These are phyloP conservation scores for Fusarium annulatum DNA, from an alignment of 2,329 filamentous ascomycete genomes.

Conservation along the genomic window DNA sequence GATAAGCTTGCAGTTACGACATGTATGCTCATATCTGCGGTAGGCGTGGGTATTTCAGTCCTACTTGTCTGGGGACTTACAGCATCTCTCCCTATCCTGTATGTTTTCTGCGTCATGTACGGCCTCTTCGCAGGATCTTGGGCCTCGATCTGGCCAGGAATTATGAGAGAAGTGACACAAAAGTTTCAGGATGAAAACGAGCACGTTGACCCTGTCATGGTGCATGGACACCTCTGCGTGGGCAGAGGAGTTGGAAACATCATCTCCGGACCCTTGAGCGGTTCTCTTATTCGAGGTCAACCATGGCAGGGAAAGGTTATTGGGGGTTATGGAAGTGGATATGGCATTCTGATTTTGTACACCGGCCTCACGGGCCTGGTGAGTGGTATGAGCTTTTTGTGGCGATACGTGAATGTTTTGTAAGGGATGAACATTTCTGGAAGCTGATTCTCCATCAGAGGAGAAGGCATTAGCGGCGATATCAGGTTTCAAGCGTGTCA, in stretches of 20 bases:
- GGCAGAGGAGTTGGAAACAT: conserved; percentile 70
- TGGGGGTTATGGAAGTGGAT: conserved; percentile 62
- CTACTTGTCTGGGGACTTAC: conserved; percentile 70
- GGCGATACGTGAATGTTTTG: conserved; percentile 25
- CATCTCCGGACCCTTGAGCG: conserved; percentile 63
- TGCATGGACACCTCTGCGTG: conserved; percentile 65
- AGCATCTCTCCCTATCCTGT: conserved; percentile 61
- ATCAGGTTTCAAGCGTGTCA: too few relatives aligned
- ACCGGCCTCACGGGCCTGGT: conserved; percentile 53
- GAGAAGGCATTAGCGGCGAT: not conserved
- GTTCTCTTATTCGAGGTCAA: conserved; percentile 57
- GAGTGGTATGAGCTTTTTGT: conserved; percentile 32
- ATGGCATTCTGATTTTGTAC: conserved; percentile 66
- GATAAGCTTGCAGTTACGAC: conserved; percentile 61
- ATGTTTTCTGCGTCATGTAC: conserved; percentile 70
- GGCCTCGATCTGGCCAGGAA: conserved; percentile 67
- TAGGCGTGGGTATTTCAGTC: conserved; percentile 63
- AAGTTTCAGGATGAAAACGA: conserved; percentile 17
- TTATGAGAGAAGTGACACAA: conserved; percentile 54
- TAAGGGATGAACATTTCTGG: not conserved
- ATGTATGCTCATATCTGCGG: conserved; percentile 64
- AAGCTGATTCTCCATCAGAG: not conserved
- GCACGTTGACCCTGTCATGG: conserved; percentile 56
- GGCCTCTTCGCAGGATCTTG: conserved; percentile 72
- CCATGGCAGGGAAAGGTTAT: conserved; percentile 54